Conservation (phyloP, 768 basidiomycete genomes). For the Russula emetica region DNA sequence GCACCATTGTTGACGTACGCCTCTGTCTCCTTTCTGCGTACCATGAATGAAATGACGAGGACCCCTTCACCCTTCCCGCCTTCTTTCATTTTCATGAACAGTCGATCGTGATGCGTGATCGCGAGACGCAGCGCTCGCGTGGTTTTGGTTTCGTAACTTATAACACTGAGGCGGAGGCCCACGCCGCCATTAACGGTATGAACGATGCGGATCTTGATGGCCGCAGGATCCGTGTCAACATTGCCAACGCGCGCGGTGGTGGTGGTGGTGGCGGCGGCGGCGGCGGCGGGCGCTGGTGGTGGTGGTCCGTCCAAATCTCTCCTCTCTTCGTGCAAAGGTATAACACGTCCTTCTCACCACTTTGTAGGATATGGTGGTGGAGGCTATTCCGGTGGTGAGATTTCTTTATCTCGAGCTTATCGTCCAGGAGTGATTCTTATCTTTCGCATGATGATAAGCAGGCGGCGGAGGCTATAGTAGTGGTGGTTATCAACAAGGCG, state of each 20-base stretch:
- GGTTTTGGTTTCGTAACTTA: conserved; percentile 97
- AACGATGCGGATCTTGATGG: conserved; percentile 95
- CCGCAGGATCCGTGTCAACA: conserved; percentile 82
- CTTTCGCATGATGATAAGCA: background rate
- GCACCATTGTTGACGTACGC: conserved; percentile 90
- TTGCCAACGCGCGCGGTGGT: conserved; percentile 64
- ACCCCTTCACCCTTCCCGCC: background rate
- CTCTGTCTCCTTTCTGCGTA: conserved; percentile 34
- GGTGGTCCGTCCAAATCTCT: conserved; percentile 36
- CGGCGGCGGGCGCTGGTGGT: conserved; percentile 37
- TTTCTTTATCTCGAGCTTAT: background rate
- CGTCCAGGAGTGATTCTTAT: background rate
- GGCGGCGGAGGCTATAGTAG: conserved; percentile 32
- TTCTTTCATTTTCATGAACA: conserved; percentile 33
- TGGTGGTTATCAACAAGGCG: conserved; percentile 32
- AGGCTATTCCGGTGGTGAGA: conserved; percentile 26
- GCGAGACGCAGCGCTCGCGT: conserved; percentile 94
- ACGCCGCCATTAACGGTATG: conserved; percentile 66
- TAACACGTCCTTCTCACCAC: background rate
- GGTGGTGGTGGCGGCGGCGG: conserved; percentile 41
- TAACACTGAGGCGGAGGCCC: conserved; percentile 57
- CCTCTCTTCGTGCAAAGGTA: background rate
- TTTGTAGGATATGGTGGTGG: conserved; percentile 34
- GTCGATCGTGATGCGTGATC: conserved; percentile 98
- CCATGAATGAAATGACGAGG: conserved; percentile 3